These are phyloP conservation scores for Juglanconis juglandina DNA, from an alignment of 2,329 filamentous ascomycete genomes.

Conservation along the genomic window DNA sequence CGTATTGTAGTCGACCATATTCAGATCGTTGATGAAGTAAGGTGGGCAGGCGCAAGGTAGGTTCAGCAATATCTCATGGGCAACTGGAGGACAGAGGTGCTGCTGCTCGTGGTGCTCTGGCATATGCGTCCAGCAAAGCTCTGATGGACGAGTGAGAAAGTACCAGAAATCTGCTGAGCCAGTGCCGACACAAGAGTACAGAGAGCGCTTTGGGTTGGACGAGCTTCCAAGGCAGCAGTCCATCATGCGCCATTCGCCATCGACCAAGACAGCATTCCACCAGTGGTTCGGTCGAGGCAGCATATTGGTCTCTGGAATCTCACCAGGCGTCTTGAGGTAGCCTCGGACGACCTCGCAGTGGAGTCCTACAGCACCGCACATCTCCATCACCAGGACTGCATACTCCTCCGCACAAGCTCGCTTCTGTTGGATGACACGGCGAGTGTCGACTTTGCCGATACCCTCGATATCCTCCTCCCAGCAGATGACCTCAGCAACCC, in stretches of 20 bases:
- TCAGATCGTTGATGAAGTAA: constrained; percentile 78
- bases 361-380: constrained; percentile 87
- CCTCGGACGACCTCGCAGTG: constrained; percentile 84
- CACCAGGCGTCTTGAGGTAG: constrained; percentile 87
- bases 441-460: constrained; percentile 64
- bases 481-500: constrained; percentile 88
- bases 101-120: constrained; percentile 85
- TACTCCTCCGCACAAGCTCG: constrained; percentile 87
- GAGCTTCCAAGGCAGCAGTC: constrained; percentile 90
- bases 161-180: constrained; percentile 82
- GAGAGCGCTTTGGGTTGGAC: constrained; percentile 74
- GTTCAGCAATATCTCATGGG: constrained; percentile 80
- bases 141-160: constrained; percentile 84
- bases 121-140: constrained; percentile 94
- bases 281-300: constrained; percentile 91
- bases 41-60: constrained; percentile 82
- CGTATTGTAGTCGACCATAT: constrained; percentile 88
- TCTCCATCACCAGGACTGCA: constrained; percentile 81
- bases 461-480: constrained; percentile 96
- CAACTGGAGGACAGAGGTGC: constrained; percentile 84
- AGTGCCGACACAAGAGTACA: constrained; percentile 71
- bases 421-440: constrained; percentile 78
- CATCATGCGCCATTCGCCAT: constrained; percentile 94
- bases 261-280: constrained; percentile 94
- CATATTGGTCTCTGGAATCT: constrained; percentile 73